Evolutionary conservation across 2,329 filamentous ascomycete species (phyloP), one percentile per base, ranked within the genome.

Genomic region (Aspergillus carbonarius): DNA sequence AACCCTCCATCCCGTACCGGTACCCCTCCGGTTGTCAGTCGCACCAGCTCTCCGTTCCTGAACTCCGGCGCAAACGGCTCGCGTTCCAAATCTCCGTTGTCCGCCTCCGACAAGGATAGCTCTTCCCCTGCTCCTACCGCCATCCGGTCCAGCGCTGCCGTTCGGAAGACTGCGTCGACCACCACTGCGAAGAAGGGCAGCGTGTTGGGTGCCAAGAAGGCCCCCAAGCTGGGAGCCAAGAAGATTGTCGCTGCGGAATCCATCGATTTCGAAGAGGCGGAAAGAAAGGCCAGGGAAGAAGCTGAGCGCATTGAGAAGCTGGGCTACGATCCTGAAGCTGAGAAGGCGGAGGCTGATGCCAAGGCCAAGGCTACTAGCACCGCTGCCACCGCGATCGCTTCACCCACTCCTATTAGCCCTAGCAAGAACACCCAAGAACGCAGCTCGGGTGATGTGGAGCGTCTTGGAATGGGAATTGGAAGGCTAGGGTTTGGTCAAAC

Each of bases 241-340:
- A 98, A 98, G 82, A 85, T 96, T 34, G 85, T 83, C 3, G 79
- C 79, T 32, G 84, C 82, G 47, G 90, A 93, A 65, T 79, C 87
- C 12, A 93, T 99, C 63, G 93, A 99, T 79, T 99, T 99, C 70
- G 95, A 99, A 64, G 95, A 93, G 75, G 95, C 93, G 3, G 95
- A 99, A 82, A 92, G 91, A 77, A 96, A 96, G 79, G 95, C 95
- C 44, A 96, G 93, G 76, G 95, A 98, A 77, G 95, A 99, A 77
- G 95, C 93, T 2, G 95, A 98, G 76, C 88, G 95, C 66, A 95
- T 97, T 72, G 92, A 89, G 74, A 96, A 96, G 78, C 82, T 99
- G 20, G 95, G 95, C 39, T 99, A 99, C 71, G 92, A 99, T 69
- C 92, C 93, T 0, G 90, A 97, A 63, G 93, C 92, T 18, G 93